These are phyloP conservation scores for Claviceps capensis DNA, from an alignment of 2,329 filamentous ascomycete genomes.

Conservation along the genomic window DNA sequence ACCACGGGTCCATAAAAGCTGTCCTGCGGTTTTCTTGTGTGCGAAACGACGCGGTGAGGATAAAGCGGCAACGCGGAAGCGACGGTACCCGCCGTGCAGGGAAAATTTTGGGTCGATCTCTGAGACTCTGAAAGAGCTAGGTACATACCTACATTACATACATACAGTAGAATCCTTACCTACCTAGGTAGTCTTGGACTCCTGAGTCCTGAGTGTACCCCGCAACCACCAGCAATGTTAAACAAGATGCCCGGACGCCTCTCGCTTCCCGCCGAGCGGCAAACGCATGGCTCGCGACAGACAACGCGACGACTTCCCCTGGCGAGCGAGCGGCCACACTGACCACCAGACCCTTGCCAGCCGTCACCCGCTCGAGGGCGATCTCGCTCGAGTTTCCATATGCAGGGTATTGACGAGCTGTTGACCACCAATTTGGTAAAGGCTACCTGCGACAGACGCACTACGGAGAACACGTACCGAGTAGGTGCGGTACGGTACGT, in stretches of 20 bases:
- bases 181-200: no score
- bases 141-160: no score
- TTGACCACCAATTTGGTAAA: background rate
- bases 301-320: background rate
- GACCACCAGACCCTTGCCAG: background rate
- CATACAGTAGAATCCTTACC: no score
- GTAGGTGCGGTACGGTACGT: background rate
- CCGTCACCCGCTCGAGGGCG: background rate
- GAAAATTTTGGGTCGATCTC: background rate
- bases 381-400: background rate
- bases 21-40: background rate
- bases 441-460: background rate
- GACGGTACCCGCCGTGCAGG: background rate
- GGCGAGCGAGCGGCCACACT: background rate
- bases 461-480: no score
- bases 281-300: background rate
- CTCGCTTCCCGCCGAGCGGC: background rate
- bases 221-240: background rate
- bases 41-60: background rate
- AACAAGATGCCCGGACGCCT: background rate
- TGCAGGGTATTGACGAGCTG: background rate
- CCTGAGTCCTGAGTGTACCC: background rate
- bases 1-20: background rate
- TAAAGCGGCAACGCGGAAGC: background rate
- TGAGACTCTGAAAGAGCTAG: background rate